Conservation (phyloP, 2,329 filamentous ascomycete genomes). For the Claviceps citrina region DNA sequence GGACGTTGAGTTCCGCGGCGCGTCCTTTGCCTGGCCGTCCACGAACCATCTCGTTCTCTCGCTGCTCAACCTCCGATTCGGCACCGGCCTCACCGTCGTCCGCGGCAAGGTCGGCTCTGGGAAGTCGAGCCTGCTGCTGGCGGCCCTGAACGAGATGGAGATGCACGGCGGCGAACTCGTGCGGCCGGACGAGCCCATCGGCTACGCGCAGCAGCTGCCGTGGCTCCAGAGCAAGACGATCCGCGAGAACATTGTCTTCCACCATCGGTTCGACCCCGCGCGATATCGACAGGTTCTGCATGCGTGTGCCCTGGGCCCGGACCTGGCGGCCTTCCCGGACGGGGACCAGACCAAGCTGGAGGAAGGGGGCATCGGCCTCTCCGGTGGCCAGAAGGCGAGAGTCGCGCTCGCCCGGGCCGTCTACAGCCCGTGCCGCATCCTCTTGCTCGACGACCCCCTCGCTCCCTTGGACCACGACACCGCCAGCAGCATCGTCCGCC, state of each 20-base stretch:
- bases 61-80: constrained; percentile 30
- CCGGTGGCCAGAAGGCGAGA: constrained; percentile 47
- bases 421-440: constrained; percentile 40
- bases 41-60: constrained; percentile 36
- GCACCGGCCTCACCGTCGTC: constrained; percentile 36
- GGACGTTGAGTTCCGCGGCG: constrained; percentile 41
- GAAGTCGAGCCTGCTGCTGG: constrained; percentile 45
- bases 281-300: constrained; percentile 46
- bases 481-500: constrained; percentile 45
- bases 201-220: constrained; percentile 44
- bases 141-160: constrained; percentile 50
- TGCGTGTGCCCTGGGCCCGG: constrained; percentile 41
- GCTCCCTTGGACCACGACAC: constrained; percentile 49
- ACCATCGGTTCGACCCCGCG: constrained; percentile 34
- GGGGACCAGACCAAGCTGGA: constrained; percentile 45
- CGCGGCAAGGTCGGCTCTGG: constrained; percentile 45
- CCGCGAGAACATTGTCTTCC: constrained; percentile 49
- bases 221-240: constrained; percentile 54
- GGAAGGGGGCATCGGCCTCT: constrained; percentile 47
- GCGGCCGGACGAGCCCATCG: constrained; percentile 34
- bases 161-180: constrained; percentile 36
- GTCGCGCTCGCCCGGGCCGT: constrained; percentile 48
- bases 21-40: constrained; percentile 70
- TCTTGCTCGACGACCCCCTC: constrained; percentile 48
- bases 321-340: constrained; percentile 39